These are phyloP conservation scores for Cercospora sp. DNA, from an alignment of 2,329 filamentous ascomycete species.

Conservation along the genomic window DNA sequence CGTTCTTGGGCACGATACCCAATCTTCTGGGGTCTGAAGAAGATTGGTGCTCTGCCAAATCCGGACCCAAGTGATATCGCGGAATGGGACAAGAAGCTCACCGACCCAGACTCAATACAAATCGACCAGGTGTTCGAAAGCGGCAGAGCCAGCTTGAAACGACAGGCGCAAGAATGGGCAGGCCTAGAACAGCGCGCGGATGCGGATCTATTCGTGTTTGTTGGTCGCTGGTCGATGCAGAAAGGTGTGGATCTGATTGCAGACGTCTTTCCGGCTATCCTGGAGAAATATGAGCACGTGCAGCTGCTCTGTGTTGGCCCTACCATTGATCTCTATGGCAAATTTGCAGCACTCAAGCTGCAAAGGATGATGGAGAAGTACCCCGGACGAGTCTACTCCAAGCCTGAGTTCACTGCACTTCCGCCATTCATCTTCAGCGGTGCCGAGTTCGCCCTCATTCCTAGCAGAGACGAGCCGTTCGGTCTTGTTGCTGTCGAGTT, in stretches of 20 bases:
- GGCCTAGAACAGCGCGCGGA: constrained; percentile 61
- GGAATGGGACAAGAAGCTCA: constrained; percentile 59
- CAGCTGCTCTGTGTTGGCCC: constrained; percentile 66
- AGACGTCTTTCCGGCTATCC: constrained; percentile 64
- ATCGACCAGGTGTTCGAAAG: constrained; percentile 59
- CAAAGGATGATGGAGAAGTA: constrained; percentile 65
- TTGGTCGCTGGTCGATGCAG: constrained; percentile 69
- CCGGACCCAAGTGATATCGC: constrained; percentile 66
- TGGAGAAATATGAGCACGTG: constrained; percentile 60
- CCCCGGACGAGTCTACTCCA: constrained; percentile 66
- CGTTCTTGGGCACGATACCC: constrained; percentile 66
- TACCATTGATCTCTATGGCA: constrained; percentile 67
- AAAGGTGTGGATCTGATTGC: constrained; percentile 70
- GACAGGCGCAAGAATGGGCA: constrained; percentile 68
- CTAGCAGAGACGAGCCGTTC: constrained; percentile 68
- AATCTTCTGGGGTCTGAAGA: constrained; percentile 67
- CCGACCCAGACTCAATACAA: constrained; percentile 51
- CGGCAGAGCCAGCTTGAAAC: constrained; percentile 55
- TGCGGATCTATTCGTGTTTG: constrained; percentile 67
- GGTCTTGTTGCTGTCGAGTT: constrained; percentile 70
- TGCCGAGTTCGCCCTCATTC: constrained; percentile 68
- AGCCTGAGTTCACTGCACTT: constrained; percentile 66
- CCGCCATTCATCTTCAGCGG: constrained; percentile 69
- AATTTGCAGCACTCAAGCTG: constrained; percentile 66
- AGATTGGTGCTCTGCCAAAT: constrained; percentile 64